Evolutionary conservation across 176 grass and related monocot species (phyloP).

Genomic region (Microstegium vimineum): DNA sequence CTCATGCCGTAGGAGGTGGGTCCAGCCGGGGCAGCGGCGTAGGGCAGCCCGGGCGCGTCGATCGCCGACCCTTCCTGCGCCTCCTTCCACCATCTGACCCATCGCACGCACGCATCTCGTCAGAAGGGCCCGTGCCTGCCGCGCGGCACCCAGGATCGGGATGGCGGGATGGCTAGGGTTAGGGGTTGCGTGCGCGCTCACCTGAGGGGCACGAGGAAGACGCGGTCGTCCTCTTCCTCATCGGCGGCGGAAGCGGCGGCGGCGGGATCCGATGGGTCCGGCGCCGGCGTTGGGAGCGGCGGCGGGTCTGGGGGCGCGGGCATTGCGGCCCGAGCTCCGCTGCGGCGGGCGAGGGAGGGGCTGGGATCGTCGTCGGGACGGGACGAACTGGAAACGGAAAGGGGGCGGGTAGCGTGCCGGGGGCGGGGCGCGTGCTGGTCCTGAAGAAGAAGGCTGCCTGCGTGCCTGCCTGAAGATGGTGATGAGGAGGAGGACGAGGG

Average conservation of each 20-base stretch:
- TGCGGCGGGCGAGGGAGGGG: not conserved
- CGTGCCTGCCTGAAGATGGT: too few relatives aligned
- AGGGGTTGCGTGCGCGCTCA: not conserved
- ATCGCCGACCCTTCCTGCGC: slow-evolving; percentile 41
- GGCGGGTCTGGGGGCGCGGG: too few relatives aligned
- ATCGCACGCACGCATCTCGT: not conserved
- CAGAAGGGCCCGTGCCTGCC: not conserved
- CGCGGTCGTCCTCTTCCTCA: slow-evolving; percentile 40
- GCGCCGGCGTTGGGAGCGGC: too few relatives aligned
- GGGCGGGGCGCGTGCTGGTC: not conserved
- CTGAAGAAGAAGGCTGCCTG: not conserved
- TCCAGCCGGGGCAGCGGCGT: slow-evolving; percentile 6
- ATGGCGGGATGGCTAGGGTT: slow-evolving; percentile 20
- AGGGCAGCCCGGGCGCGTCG: slow-evolving; percentile 46
- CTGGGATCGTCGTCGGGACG: not conserved
- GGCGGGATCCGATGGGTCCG: not conserved
- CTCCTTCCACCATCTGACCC: slow-evolving; percentile 68
- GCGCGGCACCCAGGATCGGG: not conserved
- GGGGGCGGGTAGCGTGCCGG: too few relatives aligned
- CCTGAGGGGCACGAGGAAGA: slow-evolving; percentile 74
- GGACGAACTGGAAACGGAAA: not conserved
- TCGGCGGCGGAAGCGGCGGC: not conserved
- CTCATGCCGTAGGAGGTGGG: slow-evolving; percentile 32
- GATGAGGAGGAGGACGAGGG: too few relatives aligned
- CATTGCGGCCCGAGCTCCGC: too few relatives aligned